Base-by-base conservation (phyloP, 2,329 filamentous ascomycete species). In the Achaetomium macrosporum region DNA sequence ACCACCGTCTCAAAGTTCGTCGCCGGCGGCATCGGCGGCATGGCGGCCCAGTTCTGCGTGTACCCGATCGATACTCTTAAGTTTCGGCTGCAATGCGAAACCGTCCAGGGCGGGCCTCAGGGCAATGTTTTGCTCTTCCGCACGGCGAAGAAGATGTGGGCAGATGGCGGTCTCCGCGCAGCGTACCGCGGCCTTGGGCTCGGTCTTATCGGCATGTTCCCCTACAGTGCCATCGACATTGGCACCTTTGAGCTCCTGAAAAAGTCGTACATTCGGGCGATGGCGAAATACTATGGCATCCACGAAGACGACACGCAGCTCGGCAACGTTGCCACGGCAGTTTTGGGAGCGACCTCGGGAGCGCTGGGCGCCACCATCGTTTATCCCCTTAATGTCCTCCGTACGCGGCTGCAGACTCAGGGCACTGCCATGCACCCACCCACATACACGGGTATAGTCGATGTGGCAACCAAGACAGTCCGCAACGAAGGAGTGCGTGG, bases 181-280 rank as follows among this genome's bases (percentile, higher is more conserved):
- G 92, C 90, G 58, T 99, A 97, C 69, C 89, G 92, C 50, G 93
- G 93, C 39, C 79, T 99, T 33, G 91, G 90, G 0, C 93, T 97
- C 81, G 93, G 93, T 15, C 78, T 99, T 4, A 73, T 96, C 47
- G 93, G 93, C 67, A 96, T 97, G 84, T 99, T 99, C 64, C 93
- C 93, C 0, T 99, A 97, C 69, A 92, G 90, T 40, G 93, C 93
- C 46, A 95, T 99, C 65, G 93, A 99, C 66, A 85, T 99, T 64
- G 90, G 89, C 59, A 96, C 90, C 0, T 99, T 97, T 65, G 93
- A 99, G 71, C 83, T 93, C 55, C 79, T 96, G 57, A 99, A 99
- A 71, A 82, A 81, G 44, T 77, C 77, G 8, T 83, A 95, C 58
- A 80, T 86, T 33, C 72, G 72, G 4, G 84, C 85, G 59, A 87